Base-by-base conservation (phyloP, 345 rosid genomes). In the Balakata baccata region DNA sequence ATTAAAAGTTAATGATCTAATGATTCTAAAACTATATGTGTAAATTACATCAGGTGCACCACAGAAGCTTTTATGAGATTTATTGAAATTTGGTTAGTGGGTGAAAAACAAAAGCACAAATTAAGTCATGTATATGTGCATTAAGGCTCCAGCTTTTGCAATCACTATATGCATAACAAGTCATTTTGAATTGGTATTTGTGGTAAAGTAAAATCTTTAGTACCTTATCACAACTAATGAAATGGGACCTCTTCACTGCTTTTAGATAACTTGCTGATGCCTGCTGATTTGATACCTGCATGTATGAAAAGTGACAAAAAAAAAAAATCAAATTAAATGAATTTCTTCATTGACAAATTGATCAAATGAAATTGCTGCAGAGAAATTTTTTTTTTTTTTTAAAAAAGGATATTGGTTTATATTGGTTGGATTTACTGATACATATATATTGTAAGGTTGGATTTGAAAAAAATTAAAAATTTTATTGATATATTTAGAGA, bases 191-290 rank as follows among this genome's bases (percentile, higher is more conserved):
- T 34, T n/a, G 0, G 9, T 61, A 12, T 7, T 14, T 4, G 10
- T 12, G 16, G 34, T 5, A 18, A 5, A 20, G 14, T 34, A 52
- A 10, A 34, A 68, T 11, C 4, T 61, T 7, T 3, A 1, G 66
- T 84, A 95, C 99, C 98, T 95, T 93, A 79, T 95, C 98, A 71
- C 98, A 92, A 81, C 99, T 90, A 58, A 88, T 84, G 79, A 96
- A 96, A 77, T 90, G 88, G 8, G 98, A 89, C 75, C 92, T 86
- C 86, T 96, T 93, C 81, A 91, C 99, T 77, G 70, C 92, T 75
- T 81, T 87, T 38, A 96, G 84, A 81, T 96, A 93, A 71, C 85
- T 93, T 50, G 89, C 79, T 25, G 99, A 93, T 73, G 93, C 90
- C 43, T 91, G 89, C 74, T 89, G 96, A 79, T 88, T 86, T 61